A percentile compares a stretch with the other conserved stretches of the same genome.
phyloP scores from a whole-genome alignment of 2,329 filamentous ascomycete species.

The Clonostachys sp. region DNA sequence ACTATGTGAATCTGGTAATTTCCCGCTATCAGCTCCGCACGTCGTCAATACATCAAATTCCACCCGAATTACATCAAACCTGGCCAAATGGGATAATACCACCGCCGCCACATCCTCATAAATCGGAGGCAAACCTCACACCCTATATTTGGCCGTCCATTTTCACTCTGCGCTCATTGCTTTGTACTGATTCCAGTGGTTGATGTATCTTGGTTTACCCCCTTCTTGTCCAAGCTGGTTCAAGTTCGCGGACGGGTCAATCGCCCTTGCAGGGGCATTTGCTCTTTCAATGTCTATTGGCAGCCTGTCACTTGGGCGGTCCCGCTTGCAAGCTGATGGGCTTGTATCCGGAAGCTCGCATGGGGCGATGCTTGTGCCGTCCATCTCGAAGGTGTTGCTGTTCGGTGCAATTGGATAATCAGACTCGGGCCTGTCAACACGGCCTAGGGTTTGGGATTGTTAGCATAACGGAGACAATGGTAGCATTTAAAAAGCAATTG shows the following conservation, averaged over 20 bases:
- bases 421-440: conserved; percentile 17
- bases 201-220: conserved; percentile 22
- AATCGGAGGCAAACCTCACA: no score
- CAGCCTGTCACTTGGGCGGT: background rate
- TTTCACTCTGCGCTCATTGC: conserved; percentile 1
- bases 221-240: conserved; percentile 19
- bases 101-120: background rate
- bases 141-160: background rate
- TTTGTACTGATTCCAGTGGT: conserved; percentile 29
- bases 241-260: conserved; percentile 27
- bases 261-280: background rate
- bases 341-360: conserved; percentile 22
- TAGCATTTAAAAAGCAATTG: background rate
- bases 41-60: no score
- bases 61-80: no score
- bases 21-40: no score
- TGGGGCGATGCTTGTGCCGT: conserved; percentile 20
- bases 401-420: conserved; percentile 15
- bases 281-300: background rate
- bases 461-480: no score
- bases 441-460: conserved; percentile 13
- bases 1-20: no score
- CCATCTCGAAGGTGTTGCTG: conserved; percentile 29
- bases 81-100: no score
- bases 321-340: conserved; percentile 7